These are phyloP conservation scores for Lachnellula occidentalis DNA, from an alignment of 2,329 filamentous ascomycete genomes.

Conservation along the genomic window DNA sequence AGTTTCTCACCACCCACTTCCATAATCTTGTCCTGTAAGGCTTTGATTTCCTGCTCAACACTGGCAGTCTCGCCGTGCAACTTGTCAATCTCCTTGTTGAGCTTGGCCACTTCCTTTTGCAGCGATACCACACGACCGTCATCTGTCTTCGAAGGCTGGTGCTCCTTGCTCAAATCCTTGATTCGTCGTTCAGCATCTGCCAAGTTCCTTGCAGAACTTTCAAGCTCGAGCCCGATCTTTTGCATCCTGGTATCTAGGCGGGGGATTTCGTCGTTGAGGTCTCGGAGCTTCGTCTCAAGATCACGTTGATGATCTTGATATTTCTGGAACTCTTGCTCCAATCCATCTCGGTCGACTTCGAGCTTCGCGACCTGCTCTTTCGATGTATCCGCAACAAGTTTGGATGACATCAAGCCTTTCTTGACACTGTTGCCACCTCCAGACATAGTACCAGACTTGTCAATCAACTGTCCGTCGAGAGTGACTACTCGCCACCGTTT, in stretches of 20 bases:
- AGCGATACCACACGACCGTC: slow-evolving; percentile 66
- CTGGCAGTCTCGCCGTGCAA: slow-evolving; percentile 81
- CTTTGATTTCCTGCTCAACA: slow-evolving; percentile 88
- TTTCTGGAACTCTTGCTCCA: slow-evolving; percentile 76
- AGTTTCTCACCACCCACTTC: slow-evolving; percentile 92
- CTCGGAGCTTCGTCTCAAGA: slow-evolving; percentile 66
- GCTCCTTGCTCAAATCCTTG: slow-evolving; percentile 75
- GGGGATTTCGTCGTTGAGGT: slow-evolving; percentile 73
- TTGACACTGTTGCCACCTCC: slow-evolving; percentile 90
- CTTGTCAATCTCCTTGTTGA: slow-evolving; percentile 73
- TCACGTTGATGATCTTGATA: slow-evolving; percentile 82
- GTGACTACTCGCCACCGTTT: slow-evolving; percentile 96
- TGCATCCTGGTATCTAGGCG: slow-evolving; percentile 84
- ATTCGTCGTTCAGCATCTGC: slow-evolving; percentile 78
- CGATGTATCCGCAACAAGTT: slow-evolving; percentile 78
- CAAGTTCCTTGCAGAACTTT: slow-evolving; percentile 79
- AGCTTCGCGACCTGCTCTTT: slow-evolving; percentile 86
- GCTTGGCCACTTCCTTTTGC: slow-evolving; percentile 69
- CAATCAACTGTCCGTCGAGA: slow-evolving; percentile 88
- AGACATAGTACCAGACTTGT: slow-evolving; percentile 98
- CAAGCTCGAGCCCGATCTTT: slow-evolving; percentile 82
- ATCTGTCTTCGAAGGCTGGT: slow-evolving; percentile 75
- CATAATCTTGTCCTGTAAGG: slow-evolving; percentile 95
- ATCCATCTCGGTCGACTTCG: slow-evolving; percentile 76
- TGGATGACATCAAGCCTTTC: slow-evolving; percentile 93